phyloP scores from a whole-genome alignment of 2,329 filamentous ascomycete genomes.

The Dichotomopilus funicola region DNA sequence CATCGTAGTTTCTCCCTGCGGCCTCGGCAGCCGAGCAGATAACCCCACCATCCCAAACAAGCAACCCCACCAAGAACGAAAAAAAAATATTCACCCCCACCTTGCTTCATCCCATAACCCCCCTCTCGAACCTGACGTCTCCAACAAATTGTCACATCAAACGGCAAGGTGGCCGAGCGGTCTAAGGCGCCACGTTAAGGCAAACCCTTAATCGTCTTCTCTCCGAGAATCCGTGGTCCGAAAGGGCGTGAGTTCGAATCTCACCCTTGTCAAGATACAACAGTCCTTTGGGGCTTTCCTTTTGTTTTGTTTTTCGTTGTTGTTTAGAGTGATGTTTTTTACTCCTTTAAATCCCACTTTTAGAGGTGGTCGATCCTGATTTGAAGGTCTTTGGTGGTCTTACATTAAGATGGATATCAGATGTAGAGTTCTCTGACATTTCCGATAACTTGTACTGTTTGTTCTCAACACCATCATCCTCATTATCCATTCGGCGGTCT shows the following conservation, averaged over 20 bases:
- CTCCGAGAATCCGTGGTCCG: background rate
- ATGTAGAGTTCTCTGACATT: no score
- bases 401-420: no score
- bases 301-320: background rate
- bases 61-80: background rate
- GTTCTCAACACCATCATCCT: no score
- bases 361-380: background rate
- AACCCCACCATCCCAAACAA: background rate
- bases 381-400: no score
- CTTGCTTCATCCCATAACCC: background rate
- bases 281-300: background rate
- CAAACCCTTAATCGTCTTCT: background rate
- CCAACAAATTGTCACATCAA: background rate
- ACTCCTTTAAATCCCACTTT: background rate
- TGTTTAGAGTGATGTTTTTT: background rate
- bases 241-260: conserved; percentile 2
- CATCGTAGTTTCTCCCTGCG: no score
- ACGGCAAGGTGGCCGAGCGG: conserved; percentile 1
- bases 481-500: no score
- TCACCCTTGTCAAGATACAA: background rate
- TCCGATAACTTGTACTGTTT: no score
- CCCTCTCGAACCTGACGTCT: background rate
- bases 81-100: background rate
- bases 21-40: background rate
- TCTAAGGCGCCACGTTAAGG: conserved; percentile 1